A percentile compares a stretch with the other conserved stretches of the same genome.
These are phyloP conservation scores for Xylariaceae sp. DNA, from an alignment of 2,329 filamentous ascomycete species.

Conservation along the genomic window DNA sequence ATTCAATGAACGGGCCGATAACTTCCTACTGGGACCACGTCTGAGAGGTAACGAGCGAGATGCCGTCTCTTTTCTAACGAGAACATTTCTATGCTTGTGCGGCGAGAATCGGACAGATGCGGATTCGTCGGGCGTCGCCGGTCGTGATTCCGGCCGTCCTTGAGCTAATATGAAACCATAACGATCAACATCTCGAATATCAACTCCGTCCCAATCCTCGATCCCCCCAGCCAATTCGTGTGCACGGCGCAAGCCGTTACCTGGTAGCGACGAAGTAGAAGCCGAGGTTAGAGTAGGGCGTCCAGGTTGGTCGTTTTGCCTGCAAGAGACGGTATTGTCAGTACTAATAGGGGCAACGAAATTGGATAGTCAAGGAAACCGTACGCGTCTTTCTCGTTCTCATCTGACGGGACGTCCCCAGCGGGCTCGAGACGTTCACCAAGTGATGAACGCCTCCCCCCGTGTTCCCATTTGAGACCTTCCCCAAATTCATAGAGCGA, in stretches of 20 bases:
- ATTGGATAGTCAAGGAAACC: constrained; percentile 52
- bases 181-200: constrained; percentile 64
- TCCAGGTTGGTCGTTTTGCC: constrained; percentile 34
- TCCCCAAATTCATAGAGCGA: constrained; percentile 65
- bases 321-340: constrained; percentile 36
- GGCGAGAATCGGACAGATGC: constrained; percentile 48
- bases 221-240: constrained; percentile 60
- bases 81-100: constrained; percentile 48
- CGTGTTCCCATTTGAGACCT: constrained; percentile 56
- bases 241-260: constrained; percentile 42
- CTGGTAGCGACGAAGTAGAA: constrained; percentile 43
- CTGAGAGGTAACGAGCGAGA: constrained; percentile 44
- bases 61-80: constrained; percentile 45
- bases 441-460: constrained; percentile 48
- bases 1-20: constrained; percentile 61
- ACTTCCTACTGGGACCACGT: constrained; percentile 55
- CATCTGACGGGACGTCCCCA: constrained; percentile 54
- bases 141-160: constrained; percentile 44
- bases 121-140: constrained; percentile 45
- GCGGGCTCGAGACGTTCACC: constrained; percentile 53
- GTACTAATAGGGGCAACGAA: constrained; percentile 29
- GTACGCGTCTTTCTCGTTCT: constrained; percentile 59
- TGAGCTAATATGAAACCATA: constrained; percentile 66
- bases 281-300: constrained; percentile 35
- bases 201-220: constrained; percentile 69